Conservation (phyloP, 495 filamentous ascomycete genomes). For the Glonium stellatum region DNA sequence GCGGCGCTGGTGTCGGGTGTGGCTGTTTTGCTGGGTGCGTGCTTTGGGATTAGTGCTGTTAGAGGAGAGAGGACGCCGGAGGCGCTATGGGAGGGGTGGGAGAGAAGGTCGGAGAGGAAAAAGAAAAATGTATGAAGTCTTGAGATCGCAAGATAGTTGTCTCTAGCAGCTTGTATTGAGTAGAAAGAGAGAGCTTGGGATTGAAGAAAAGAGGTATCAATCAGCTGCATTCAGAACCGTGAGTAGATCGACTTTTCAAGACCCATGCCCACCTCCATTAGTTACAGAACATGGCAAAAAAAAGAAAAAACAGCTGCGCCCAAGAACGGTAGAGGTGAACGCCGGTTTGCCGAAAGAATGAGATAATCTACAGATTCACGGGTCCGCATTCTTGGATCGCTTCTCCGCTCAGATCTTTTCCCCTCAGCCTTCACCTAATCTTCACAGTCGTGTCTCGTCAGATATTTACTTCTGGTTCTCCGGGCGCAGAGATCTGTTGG, state of each 20-base stretch:
- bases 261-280: not conserved
- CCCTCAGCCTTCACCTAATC: not conserved
- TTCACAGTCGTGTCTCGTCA: not conserved
- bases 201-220: not conserved
- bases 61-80: constrained; percentile 13
- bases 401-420: constrained; percentile 1
- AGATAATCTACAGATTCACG: constrained; percentile 3
- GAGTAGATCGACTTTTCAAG: constrained; percentile 1
- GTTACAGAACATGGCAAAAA: not conserved
- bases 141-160: not conserved
- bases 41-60: constrained; percentile 10
- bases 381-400: not conserved
- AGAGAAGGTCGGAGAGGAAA: not conserved
- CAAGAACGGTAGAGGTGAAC: not conserved
- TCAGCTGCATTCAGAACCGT: not conserved
- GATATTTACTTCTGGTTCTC: constrained; percentile 77
- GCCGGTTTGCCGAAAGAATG: not conserved
- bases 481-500: constrained; percentile 56
- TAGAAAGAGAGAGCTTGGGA: not conserved
- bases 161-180: not conserved
- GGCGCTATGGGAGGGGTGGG: constrained; percentile 14
- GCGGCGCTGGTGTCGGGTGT: constrained; percentile 4
- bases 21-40: constrained; percentile 3
- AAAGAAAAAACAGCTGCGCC: not conserved
- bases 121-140: no score